Conservation (phyloP, 108 stramenopile genomes). For the Tribonema minus region DNA sequence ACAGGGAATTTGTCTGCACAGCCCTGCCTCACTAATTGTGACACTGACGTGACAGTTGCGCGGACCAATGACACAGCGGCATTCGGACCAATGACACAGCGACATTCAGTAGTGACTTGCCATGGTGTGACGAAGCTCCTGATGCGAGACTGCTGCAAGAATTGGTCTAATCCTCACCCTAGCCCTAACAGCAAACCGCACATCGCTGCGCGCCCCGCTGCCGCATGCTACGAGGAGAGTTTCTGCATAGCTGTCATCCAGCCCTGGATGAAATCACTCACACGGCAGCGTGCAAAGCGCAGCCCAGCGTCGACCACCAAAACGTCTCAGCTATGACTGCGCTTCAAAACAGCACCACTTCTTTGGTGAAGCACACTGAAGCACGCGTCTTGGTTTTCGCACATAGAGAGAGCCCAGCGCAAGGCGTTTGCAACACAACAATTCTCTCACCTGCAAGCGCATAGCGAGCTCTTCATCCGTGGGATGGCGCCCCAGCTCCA, state of each 20-base stretch:
- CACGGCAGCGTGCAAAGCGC: background rate
- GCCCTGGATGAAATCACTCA: too few relatives aligned
- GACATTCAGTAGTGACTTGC: too few relatives aligned
- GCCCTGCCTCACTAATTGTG: background rate
- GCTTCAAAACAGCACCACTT: background rate
- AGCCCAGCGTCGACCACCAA: background rate
- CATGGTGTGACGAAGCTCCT: too few relatives aligned
- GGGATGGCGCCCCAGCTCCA: slow-evolving; percentile 71
- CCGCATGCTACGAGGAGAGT: too few relatives aligned
- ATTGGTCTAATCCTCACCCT: too few relatives aligned
- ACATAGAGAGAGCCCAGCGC: background rate
- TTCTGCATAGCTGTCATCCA: too few relatives aligned
- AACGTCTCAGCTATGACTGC: background rate
- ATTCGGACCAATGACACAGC: too few relatives aligned
- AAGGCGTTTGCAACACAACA: background rate
- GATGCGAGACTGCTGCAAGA: too few relatives aligned
- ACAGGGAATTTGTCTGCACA: background rate
- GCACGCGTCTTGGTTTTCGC: too few relatives aligned
- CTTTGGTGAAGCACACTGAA: background rate
- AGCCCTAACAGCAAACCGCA: too few relatives aligned
- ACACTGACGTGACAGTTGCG: background rate
- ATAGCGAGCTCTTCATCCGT: slow-evolving; percentile 83
- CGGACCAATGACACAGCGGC: too few relatives aligned
- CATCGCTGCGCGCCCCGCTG: too few relatives aligned
- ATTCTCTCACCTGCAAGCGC: slow-evolving; percentile 57